These are phyloP conservation scores for Neophaeococcomyces aloes DNA, from an alignment of 2,329 filamentous ascomycete species.

Conservation along the genomic window DNA sequence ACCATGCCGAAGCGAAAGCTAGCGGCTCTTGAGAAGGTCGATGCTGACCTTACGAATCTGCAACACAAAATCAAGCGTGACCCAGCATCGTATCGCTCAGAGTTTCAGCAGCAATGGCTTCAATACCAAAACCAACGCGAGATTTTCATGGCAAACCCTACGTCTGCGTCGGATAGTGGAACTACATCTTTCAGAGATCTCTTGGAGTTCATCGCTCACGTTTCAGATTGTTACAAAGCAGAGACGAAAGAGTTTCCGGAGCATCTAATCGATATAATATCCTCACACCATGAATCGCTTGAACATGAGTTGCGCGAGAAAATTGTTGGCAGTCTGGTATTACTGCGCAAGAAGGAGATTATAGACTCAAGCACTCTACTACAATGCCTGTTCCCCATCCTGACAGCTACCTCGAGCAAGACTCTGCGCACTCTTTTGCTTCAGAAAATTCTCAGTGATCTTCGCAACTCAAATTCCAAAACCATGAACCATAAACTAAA, in stretches of 20 bases:
- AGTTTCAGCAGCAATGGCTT: conserved; percentile 77
- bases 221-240: conserved; percentile 83
- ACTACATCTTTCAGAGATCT: conserved; percentile 79
- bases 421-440: conserved; percentile 72
- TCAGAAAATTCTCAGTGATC: conserved; percentile 81
- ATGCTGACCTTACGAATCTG: conserved; percentile 79
- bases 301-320: conserved; percentile 85
- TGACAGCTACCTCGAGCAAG: conserved; percentile 87
- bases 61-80: conserved; percentile 88
- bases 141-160: conserved; percentile 77
- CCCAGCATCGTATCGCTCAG: conserved; percentile 78
- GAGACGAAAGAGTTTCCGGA: conserved; percentile 66
- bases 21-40: conserved; percentile 86
- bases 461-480: conserved; percentile 79
- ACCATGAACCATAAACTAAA: conserved; percentile 86
- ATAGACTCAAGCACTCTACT: conserved; percentile 76
- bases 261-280: conserved; percentile 71
- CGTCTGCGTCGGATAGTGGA: conserved; percentile 59
- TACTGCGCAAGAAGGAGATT: conserved; percentile 82
- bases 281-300: conserved; percentile 69
- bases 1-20: conserved; percentile 78
- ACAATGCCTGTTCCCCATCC: conserved; percentile 86
- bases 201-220: conserved; percentile 86
- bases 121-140: conserved; percentile 88
- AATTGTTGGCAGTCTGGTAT: conserved; percentile 78